A percentile compares a stretch with the other conserved stretches of the same genome.
These are phyloP conservation scores for Spathaspora hagerdaliae DNA, from an alignment of 805 yeast species.

Conservation along the genomic window DNA sequence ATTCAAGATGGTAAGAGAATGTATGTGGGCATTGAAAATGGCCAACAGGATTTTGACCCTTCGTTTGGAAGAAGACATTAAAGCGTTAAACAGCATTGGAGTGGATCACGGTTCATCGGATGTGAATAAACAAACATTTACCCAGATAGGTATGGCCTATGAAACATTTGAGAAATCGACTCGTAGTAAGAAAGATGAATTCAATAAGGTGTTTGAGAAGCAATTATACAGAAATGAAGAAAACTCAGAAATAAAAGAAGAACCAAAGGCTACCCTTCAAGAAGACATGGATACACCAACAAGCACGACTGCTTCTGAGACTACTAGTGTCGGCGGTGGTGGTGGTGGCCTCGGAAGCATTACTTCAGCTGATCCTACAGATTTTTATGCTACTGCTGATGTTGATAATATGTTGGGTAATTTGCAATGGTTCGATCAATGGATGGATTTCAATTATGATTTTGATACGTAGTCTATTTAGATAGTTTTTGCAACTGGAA, in stretches of 20 bases:
- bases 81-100: constrained; percentile 38
- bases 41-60: constrained; percentile 48
- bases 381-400: constrained; percentile 11
- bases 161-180: not conserved
- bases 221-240: constrained; percentile 13
- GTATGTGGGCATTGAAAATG: constrained; percentile 59
- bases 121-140: constrained; percentile 46
- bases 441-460: constrained; percentile 31
- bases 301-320: not conserved
- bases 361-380: constrained; percentile 3
- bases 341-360: constrained; percentile 1
- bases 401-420: constrained; percentile 35
- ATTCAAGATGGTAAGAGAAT: constrained; percentile 53
- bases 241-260: not conserved
- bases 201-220: constrained; percentile 15
- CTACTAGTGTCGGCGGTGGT: not conserved
- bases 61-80: constrained; percentile 39
- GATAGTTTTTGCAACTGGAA: not conserved
- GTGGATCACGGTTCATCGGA: constrained; percentile 51
- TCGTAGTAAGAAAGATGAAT: constrained; percentile 11
- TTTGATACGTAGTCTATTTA: not conserved
- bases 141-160: constrained; percentile 37
- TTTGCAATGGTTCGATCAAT: constrained; percentile 55
- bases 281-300: not conserved
- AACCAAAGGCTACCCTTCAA: not conserved